Base-by-base conservation (phyloP, 352 stramenopile species). In the Thalassiosira mediterranea region DNA sequence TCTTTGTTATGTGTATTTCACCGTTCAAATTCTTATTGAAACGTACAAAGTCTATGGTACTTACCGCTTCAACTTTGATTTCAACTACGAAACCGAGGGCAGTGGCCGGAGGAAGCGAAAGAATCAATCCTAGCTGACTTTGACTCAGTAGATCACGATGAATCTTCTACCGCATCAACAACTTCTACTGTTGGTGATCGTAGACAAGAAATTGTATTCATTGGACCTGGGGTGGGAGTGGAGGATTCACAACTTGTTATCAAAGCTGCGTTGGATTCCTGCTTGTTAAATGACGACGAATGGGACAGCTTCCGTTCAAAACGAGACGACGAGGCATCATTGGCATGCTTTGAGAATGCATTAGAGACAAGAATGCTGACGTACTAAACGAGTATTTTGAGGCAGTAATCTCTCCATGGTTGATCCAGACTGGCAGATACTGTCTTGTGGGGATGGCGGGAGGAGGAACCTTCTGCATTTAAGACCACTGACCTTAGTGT, bases 191-290 rank as follows among this genome's bases (percentile, higher is more conserved):
- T 93, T 52, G 88, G 83, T 29, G 83, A 93, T 72, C 79, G 84
- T 26, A 69, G 87, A 49, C 88, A 94, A 77, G 90, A 94, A 81
- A 76, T 94, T 47, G 88, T 94, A 19, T 91, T 94, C 59, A 93
- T 94, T 72, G 89, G 89, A 7, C 26, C 66, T 52, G 66, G 70
- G 2, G 26, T 91, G 15, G 72, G 51, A 31, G 47, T 77, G 38
- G 7, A 13, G 17, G 17, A 65, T 21, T 65, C 66, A 34, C 74
- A 85, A 72, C 10, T 57, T 62, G 19, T 59, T 44, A 80, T 94
- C 26, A 57, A 59, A 56, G 19, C 46, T 26, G 60, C 66, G 10
- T 65, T 94, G 15, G 76, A 92, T 76, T 60, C 73, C 17, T 92
- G 83, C 61, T 79, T 93, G 48, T 49, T 93, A 15, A 80, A 69